Conservation (phyloP, 208 protist species). For the Wallacemonas sp. region DNA sequence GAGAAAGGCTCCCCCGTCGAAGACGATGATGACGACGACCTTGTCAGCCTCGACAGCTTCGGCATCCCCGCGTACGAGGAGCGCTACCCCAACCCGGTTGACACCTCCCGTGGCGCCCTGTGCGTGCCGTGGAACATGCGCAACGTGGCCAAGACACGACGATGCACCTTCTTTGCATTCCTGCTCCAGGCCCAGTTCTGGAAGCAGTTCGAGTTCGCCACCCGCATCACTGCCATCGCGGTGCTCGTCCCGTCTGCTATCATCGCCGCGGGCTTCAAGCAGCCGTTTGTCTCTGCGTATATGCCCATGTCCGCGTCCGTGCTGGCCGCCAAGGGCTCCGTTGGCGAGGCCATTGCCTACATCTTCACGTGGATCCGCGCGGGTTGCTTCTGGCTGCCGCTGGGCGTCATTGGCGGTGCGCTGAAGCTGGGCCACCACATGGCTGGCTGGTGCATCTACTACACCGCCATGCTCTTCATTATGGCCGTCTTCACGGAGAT, state of each 20-base stretch:
- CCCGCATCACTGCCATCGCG: slow-evolving; percentile 64
- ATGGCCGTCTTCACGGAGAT: slow-evolving; percentile 78
- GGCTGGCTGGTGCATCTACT: slow-evolving; percentile 70
- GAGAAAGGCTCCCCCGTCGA: slow-evolving; percentile 13
- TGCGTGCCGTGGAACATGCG: slow-evolving; percentile 78
- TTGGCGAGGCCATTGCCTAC: slow-evolving; percentile 77
- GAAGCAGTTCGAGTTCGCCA: slow-evolving; percentile 76
- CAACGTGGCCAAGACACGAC: slow-evolving; percentile 13
- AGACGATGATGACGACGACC: slow-evolving; percentile 33
- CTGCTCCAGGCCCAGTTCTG: slow-evolving; percentile 70
- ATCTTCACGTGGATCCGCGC: slow-evolving; percentile 74
- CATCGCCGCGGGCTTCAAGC: slow-evolving; percentile 54
- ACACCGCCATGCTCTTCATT: slow-evolving; percentile 75
- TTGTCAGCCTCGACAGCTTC: slow-evolving; percentile 55
- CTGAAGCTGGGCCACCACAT: slow-evolving; percentile 65
- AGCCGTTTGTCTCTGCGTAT: slow-evolving; percentile 68
- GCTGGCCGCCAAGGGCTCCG: slow-evolving; percentile 62
- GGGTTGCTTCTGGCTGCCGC: slow-evolving; percentile 74
- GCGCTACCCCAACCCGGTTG: slow-evolving; percentile 32
- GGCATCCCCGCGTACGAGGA: slow-evolving; percentile 60
- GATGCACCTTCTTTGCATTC: slow-evolving; percentile 68
- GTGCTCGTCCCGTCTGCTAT: slow-evolving; percentile 64
- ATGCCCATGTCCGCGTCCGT: slow-evolving; percentile 65
- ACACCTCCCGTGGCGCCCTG: slow-evolving; percentile 26
- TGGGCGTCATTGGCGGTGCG: slow-evolving; percentile 66